Evolutionary conservation across 2,329 filamentous ascomycete species (phyloP).

Genomic region (Fusarium austroafricanum): DNA sequence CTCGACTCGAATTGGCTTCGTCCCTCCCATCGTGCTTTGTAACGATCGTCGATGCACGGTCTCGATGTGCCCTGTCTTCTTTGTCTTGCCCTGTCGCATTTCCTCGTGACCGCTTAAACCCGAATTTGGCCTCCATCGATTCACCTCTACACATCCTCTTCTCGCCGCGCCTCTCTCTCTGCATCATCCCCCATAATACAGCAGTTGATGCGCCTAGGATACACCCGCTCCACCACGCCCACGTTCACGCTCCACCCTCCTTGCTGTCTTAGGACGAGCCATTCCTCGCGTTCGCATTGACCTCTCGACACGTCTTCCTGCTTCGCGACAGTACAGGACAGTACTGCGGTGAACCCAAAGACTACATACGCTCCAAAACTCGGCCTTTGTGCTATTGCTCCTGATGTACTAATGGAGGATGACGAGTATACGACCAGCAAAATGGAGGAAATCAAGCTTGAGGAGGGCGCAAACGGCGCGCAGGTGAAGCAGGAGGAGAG

Average conservation of each 20-base stretch:
- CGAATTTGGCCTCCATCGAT: conserved; percentile 32
- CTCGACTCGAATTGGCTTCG: conserved; percentile 42
- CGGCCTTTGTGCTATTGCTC: conserved; percentile 28
- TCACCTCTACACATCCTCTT: conserved; percentile 13
- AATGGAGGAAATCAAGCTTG: conserved; percentile 60
- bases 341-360: conserved; percentile 14
- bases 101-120: conserved; percentile 30
- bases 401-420: conserved; percentile 55
- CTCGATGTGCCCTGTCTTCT: conserved; percentile 29
- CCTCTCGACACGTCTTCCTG: conserved; percentile 28
- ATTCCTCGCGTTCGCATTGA: conserved; percentile 38
- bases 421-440: conserved; percentile 54
- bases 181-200: conserved; percentile 28
- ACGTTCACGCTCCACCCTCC: conserved; percentile 44
- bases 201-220: conserved; percentile 36
- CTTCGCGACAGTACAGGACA: conserved; percentile 18
- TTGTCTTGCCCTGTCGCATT: conserved; percentile 19
- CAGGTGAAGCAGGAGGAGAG: conserved; percentile 56
- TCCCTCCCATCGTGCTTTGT: conserved; percentile 37
- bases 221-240: conserved; percentile 45
- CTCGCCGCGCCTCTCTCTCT: conserved; percentile 26
- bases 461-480: conserved; percentile 55
- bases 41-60: conserved; percentile 36
- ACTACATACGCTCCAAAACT: conserved; percentile 5
- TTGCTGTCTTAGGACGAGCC: conserved; percentile 41